A percentile compares a stretch with the other conserved stretches of the same genome.
These are phyloP conservation scores for Dichotomopilus funicola DNA, from an alignment of 2,329 filamentous ascomycete genomes.

Conservation along the genomic window DNA sequence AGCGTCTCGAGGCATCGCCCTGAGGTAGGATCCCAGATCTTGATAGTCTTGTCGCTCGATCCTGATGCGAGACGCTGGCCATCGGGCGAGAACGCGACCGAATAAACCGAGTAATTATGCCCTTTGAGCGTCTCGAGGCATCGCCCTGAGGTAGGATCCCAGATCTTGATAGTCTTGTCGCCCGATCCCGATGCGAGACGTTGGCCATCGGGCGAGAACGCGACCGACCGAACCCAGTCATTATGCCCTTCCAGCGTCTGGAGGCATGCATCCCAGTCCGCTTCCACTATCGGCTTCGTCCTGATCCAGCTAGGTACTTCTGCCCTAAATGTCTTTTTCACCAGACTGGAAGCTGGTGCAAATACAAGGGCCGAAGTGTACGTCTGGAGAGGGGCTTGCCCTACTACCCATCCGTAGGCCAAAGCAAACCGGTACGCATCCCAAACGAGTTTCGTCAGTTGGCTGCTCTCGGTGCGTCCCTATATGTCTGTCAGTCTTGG, in stretches of 20 bases:
- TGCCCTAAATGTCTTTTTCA: slow-evolving; percentile 6
- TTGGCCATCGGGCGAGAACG: slow-evolving; percentile 8
- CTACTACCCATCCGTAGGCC: slow-evolving; percentile 11
- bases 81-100: slow-evolving; percentile 11
- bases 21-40: background rate
- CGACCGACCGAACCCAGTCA: slow-evolving; percentile 8
- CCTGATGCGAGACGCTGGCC: slow-evolving; percentile 6
- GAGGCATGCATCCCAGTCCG: slow-evolving; percentile 11
- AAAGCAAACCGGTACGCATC: slow-evolving; percentile 17
- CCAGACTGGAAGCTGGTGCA: slow-evolving; percentile 8
- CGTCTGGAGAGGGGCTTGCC: slow-evolving; percentile 16
- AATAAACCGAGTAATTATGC: slow-evolving; percentile 7
- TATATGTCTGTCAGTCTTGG: slow-evolving; percentile 3
- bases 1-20: background rate
- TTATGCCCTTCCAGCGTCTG: slow-evolving; percentile 3
- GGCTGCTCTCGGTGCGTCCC: background rate
- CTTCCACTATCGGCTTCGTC: slow-evolving; percentile 8
- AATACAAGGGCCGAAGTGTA: slow-evolving; percentile 20
- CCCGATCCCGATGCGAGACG: slow-evolving; percentile 4
- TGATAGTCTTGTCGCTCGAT: background rate
- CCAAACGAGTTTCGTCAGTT: slow-evolving; percentile 5
- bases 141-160: background rate
- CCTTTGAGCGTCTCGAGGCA: slow-evolving; percentile 1
- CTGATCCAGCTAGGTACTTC: slow-evolving; percentile 14
- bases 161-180: background rate